Evolutionary conservation across 352 stramenopile genomes (phyloP).

Genomic region (Globisporangium lucens): DNA sequence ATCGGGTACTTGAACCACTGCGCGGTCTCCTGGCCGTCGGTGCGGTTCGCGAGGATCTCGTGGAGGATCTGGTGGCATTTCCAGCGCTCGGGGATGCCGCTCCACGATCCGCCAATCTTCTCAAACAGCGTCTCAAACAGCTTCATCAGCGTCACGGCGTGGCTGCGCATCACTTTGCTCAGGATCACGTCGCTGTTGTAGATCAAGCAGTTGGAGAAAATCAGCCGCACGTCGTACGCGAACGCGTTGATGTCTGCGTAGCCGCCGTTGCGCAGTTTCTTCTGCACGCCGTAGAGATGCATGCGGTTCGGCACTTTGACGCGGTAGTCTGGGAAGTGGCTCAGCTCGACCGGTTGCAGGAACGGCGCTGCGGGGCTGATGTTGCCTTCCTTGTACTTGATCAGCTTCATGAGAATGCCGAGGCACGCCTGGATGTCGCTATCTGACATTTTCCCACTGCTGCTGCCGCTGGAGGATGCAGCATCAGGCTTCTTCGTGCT

Average conservation of each 20-base stretch:
- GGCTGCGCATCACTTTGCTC: slow-evolving; percentile 80
- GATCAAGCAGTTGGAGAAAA: slow-evolving; percentile 88
- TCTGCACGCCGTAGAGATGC: slow-evolving; percentile 83
- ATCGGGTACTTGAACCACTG: slow-evolving; percentile 89
- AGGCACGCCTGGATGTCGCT: slow-evolving; percentile 51
- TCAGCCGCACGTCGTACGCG: slow-evolving; percentile 71
- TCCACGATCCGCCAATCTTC: slow-evolving; percentile 67
- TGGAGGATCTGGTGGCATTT: slow-evolving; percentile 84
- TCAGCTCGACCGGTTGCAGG: slow-evolving; percentile 77
- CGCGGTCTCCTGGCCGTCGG: slow-evolving; percentile 70
- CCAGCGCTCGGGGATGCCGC: slow-evolving; percentile 68
- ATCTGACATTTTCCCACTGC: slow-evolving; percentile 52
- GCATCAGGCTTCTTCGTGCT: background rate
- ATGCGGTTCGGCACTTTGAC: slow-evolving; percentile 83
- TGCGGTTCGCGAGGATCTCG: slow-evolving; percentile 70
- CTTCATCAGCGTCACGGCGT: slow-evolving; percentile 83
- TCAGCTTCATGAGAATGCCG: slow-evolving; percentile 71
- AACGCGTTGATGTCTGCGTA: slow-evolving; percentile 68
- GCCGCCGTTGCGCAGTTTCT: slow-evolving; percentile 73
- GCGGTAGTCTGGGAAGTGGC: slow-evolving; percentile 81
- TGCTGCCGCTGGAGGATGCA: background rate
- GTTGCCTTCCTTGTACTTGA: slow-evolving; percentile 83
- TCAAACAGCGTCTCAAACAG: slow-evolving; percentile 73
- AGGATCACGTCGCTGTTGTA: slow-evolving; percentile 87
- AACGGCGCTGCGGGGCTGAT: slow-evolving; percentile 73